Conservation (phyloP, 176 grass and related monocot genomes). For the Oryza meridionalis region DNA sequence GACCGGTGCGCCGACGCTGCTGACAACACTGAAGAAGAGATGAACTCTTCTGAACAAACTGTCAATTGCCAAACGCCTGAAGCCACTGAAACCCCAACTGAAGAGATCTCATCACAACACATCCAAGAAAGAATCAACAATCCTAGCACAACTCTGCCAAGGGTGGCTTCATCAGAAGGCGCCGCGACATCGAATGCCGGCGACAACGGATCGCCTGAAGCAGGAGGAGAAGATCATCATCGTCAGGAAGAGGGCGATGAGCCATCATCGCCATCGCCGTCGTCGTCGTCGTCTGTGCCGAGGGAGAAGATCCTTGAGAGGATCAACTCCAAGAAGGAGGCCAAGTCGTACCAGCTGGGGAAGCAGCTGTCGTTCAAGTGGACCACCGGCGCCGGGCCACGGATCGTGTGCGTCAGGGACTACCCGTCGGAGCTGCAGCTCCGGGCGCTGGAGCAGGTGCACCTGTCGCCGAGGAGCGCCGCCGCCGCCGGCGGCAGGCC, state of each 20-base stretch:
- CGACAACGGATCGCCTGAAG: conserved; percentile 19
- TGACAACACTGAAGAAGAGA: conserved; percentile 24
- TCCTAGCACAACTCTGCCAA: neutral
- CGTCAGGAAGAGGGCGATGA: conserved; percentile 19
- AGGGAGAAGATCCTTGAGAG: conserved; percentile 68
- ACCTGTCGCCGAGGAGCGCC: conserved; percentile 64
- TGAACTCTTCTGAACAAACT: conserved; percentile 10
- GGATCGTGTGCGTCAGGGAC: conserved; percentile 91
- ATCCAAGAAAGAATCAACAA: neutral
- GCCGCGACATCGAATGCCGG: neutral
- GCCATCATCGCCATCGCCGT: conserved; percentile 28
- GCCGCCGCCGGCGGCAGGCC: conserved; percentile 25
- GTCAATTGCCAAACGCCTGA: neutral
- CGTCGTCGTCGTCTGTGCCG: conserved; percentile 37
- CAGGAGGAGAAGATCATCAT: neutral
- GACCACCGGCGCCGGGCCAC: conserved; percentile 91
- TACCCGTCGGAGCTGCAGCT: conserved; percentile 86
- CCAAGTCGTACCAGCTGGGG: conserved; percentile 74
- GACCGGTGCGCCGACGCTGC: neutral
- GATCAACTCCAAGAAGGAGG: conserved; percentile 77
- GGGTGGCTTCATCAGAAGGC: conserved; percentile 20
- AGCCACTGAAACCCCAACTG: conserved; percentile 11
- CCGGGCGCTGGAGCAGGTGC: conserved; percentile 70
- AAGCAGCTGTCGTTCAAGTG: conserved; percentile 85
- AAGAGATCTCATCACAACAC: conserved; percentile 2